Base-by-base conservation (phyloP, 2,329 filamentous ascomycete genomes). In the Pseudogymnoascus sp. region DNA sequence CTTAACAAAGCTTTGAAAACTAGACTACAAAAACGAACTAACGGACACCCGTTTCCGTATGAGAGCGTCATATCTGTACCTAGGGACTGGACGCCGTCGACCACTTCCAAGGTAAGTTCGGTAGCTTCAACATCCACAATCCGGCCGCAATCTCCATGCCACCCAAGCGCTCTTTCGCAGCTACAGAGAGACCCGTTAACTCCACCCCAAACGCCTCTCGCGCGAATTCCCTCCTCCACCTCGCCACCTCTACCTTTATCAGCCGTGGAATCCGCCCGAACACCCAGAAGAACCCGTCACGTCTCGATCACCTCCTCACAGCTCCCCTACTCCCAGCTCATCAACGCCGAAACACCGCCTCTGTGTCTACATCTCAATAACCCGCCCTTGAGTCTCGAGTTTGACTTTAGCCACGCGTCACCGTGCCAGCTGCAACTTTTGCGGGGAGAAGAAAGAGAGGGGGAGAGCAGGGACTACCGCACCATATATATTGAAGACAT, bases 1-100 rank as follows among this genome's bases (percentile, higher is more conserved):
- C 42, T 69, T 4, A 64, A 66, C 36, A 48, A 9, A n/a, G 62
- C 58, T 5, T 7, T 69, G 18, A 61, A 68, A 42, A 13, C 18
- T 5, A 64, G 63, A 36, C 31, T 64, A 8, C 48, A 7, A 63
- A 5, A 15, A n/a, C 10, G 10, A 1, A 8, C 18, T 5, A 7
- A 8, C 12, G 27, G 8, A 45, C 21, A 8, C 5, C 4, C 6
- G 0, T 1, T 18, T 48, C 42, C 42, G 7, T n/a, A 0, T 29
- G 42, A 48, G 42, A 48, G 42, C 1, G 42, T 29, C 3, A 3
- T 10, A 48, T 29, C 42, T 1, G 4, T 48, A 48, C 13, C 42
- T 1, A 63, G 36, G 31, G 52, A 39, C 21, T 64, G 31, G 27
- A 63, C 37, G 18, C 64, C 59, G 55, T 64, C 52, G 27, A 15